Evolutionary conservation across 1,139 yeast genomes (phyloP).

Genomic region (Sugiyamaella grinbergsii): DNA sequence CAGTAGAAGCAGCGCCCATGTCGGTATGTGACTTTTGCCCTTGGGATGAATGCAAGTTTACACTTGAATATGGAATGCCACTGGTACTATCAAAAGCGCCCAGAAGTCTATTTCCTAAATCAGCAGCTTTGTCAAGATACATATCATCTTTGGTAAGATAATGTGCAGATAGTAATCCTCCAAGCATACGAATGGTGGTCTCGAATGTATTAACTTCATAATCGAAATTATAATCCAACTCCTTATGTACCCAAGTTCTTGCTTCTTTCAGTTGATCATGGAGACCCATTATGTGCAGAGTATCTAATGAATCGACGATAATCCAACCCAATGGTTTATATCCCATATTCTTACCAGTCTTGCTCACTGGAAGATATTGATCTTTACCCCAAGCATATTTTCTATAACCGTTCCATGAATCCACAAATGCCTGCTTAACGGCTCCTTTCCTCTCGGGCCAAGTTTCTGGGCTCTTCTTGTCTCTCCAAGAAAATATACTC

Average conservation of each 20-base stretch:
- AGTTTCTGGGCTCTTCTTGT: constrained; percentile 23
- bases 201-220: constrained; percentile 83
- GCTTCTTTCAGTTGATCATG: constrained; percentile 66
- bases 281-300: constrained; percentile 79
- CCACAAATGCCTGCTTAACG: constrained; percentile 65
- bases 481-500: not conserved
- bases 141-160: constrained; percentile 69
- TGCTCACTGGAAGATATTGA: constrained; percentile 61
- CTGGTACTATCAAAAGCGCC: constrained; percentile 66
- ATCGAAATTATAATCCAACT: constrained; percentile 62
- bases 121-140: constrained; percentile 76
- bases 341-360: constrained; percentile 75
- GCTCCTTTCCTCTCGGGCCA: constrained; percentile 55
- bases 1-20: constrained; percentile 74
- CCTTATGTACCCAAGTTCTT: constrained; percentile 69
- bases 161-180: constrained; percentile 84
- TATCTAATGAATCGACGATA: constrained; percentile 86
- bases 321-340: constrained; percentile 91
- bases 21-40: constrained; percentile 67
- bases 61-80: constrained; percentile 78
- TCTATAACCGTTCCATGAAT: constrained; percentile 79
- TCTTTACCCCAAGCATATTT: constrained; percentile 84
- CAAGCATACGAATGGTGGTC: constrained; percentile 91
- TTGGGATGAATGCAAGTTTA: constrained; percentile 65
- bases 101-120: constrained; percentile 56